Evolutionary conservation across 2,329 filamentous ascomycete genomes (phyloP).

Genomic region (Blastomyces parvus): DNA sequence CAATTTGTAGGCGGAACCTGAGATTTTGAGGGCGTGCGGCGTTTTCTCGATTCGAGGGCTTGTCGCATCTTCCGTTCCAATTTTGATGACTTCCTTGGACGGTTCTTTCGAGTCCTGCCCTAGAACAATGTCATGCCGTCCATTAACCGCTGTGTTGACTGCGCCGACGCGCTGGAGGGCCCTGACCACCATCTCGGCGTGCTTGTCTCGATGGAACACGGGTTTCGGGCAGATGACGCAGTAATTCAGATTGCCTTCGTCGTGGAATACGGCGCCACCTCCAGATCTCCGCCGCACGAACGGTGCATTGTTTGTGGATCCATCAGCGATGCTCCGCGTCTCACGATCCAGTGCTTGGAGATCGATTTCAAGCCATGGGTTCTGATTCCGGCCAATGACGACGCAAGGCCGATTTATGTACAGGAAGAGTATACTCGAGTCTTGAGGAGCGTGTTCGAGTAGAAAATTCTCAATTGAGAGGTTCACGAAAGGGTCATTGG

Average conservation of each 20-base stretch:
- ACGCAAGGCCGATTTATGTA: constrained; percentile 83
- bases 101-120: constrained; percentile 37
- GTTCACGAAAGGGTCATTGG: constrained; percentile 71
- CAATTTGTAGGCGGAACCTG: constrained; percentile 90
- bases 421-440: constrained; percentile 71
- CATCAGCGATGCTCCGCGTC: constrained; percentile 6
- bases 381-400: constrained; percentile 92
- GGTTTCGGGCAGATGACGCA: constrained; percentile 74
- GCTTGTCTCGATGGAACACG: constrained; percentile 70
- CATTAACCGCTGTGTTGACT: constrained; percentile 64
- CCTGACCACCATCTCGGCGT: constrained; percentile 88
- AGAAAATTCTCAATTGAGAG: constrained; percentile 90
- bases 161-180: constrained; percentile 50
- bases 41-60: constrained; percentile 30
- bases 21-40: constrained; percentile 60
- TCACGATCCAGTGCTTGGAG: constrained; percentile 47
- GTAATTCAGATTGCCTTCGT: constrained; percentile 88
- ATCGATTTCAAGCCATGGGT: constrained; percentile 90
- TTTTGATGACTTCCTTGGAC: constrained; percentile 13
- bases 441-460: constrained; percentile 59
- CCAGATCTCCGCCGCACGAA: constrained; percentile 79
- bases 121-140: constrained; percentile 85
- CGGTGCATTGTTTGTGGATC: constrained; percentile 34
- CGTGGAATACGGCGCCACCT: constrained; percentile 90
- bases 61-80: constrained; percentile 37